Evolutionary conservation across 257 asterid species (phyloP), one percentile per base, ranked within the genome.

Genomic region (Jacaranda mimosifolia): DNA sequence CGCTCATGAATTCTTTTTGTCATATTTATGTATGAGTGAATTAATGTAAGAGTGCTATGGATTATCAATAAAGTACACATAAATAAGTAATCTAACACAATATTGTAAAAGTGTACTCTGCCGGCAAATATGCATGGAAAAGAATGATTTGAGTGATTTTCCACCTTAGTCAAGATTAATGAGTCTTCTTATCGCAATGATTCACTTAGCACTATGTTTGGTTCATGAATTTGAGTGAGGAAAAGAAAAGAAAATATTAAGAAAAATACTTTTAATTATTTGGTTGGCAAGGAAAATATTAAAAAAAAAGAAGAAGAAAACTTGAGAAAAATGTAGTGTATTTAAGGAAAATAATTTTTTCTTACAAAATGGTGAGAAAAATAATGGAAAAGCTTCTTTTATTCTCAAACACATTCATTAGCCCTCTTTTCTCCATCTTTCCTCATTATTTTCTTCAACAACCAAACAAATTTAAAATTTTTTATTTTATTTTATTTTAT

Each of bases 101-200:
- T 26, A 21, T 48, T 32, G n/a, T 7, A 65, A 5, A 51, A 70
- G 15, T 67, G 17, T n/a, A 7, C n/a, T 26, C 15, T 49, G 9
- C 26, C 74, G 7, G 7, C 48, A 38, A 35, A 26, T 26, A 7
- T 39, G 5, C n/a, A 35, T 6, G 53, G 76, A 52, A 49, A 52
- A 71, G 3, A 14, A 55, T 12, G 9, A 14, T 55, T 57, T 38
- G 53, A 36, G n/a, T 36, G 49, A 35, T 71, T 71, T 52, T 52
- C 66, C 63, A 69, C 36, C 49, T 70, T 69, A 49, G 3, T 52
- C 51, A 38, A 17, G 35, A n/a, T n/a, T 53, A 36, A n/a, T 70
- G 3, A 12, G 17, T n/a, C 35, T 18, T 70, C 19, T 70, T 53
- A 38, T 36, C 35, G 9, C 75, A 35, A 49, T 49, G 19, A 38